Base-by-base conservation (phyloP, 257 asterid species). In the Salvia rosmarinus region DNA sequence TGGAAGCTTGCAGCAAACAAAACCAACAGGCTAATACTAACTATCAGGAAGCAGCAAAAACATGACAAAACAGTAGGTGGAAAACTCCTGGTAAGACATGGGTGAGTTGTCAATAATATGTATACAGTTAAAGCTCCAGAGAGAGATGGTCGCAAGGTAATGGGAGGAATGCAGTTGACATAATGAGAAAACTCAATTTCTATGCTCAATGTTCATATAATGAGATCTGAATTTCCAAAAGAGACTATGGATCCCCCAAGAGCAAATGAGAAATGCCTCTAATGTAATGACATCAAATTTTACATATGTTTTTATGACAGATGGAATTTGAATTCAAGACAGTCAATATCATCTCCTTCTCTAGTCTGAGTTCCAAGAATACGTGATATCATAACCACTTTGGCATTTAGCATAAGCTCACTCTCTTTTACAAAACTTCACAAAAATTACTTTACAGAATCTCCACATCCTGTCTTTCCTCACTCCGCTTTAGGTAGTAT, bases 361-460 rank as follows among this genome's bases (percentile, higher is more conserved):
- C 10, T 9, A 58, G 54, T 17, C 49, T 6, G 30, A 75, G 43
- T 59, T 30, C 39, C 60, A 14, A 42, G 64, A 30, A 9, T 28
- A 56, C 44, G 6, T 42, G 49, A 55, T 20, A 64, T 57, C 21
- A 44, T 9, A 70, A 57, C 71, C 25, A 6, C 17, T 65, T 42
- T 11, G 58, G 68, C 34, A 12, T 64, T 37, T 1, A 64, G 50
- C 50, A 65, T 35, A 69, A 65, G 54, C 43, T 64, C 46, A 64
- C 14, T 58, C 46, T 61, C 65, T 39, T 55, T 32, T 32, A 44
- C 11, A 23, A 7, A 35, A 23, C 42, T 39, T 21, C 19, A 42
- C 8, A 68, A 61, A 49, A 37, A 37, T 1, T 34, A 34, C 4
- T 34, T 8, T 8, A 34, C 6, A 34, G 21, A n/a, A n/a, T n/a